Conservation (phyloP, 257 asterid genomes). For the Gentiana macrophylla region DNA sequence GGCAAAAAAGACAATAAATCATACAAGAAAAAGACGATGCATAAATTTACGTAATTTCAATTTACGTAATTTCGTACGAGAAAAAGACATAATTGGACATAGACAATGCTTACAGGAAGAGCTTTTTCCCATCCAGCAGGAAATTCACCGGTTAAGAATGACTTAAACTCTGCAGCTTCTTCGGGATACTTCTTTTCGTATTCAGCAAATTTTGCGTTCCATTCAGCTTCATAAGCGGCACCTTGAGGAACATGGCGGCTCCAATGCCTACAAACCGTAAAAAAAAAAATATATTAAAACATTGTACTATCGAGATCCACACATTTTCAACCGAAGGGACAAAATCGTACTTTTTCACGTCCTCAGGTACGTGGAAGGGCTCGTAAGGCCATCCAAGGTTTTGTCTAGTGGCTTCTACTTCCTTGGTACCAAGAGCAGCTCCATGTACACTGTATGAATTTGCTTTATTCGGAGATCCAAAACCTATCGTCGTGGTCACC, state of each 20-base stretch:
- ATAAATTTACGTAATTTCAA: not conserved
- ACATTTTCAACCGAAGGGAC: slow-evolving; percentile 5
- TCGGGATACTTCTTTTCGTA: slow-evolving; percentile 77
- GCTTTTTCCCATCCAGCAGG: slow-evolving; percentile 78
- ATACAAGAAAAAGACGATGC: not conserved
- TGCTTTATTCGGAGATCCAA: slow-evolving; percentile 69
- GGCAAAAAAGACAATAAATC: slow-evolving; percentile 4
- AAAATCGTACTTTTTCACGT: slow-evolving; percentile 64
- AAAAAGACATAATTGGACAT: not conserved
- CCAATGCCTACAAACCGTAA: slow-evolving; percentile 62
- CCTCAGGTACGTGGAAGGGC: slow-evolving; percentile 83
- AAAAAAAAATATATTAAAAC: slow-evolving; percentile 14
- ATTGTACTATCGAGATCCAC: slow-evolving; percentile 5
- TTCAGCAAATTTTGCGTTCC: slow-evolving; percentile 84
- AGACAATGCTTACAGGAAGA: slow-evolving; percentile 47
- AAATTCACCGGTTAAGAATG: slow-evolving; percentile 40
- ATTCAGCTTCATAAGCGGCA: slow-evolving; percentile 78
- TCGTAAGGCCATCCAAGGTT: slow-evolving; percentile 94
- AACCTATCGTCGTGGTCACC: slow-evolving; percentile 71
- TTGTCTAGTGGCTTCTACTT: slow-evolving; percentile 94
- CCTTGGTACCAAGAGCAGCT: slow-evolving; percentile 76
- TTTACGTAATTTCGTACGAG: too few species aligned
- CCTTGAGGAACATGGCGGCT: slow-evolving; percentile 69
- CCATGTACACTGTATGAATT: slow-evolving; percentile 73
- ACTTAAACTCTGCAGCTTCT: slow-evolving; percentile 59